Base-by-base conservation (phyloP, 75 land plant species). In the Pinus tabuliformis region DNA sequence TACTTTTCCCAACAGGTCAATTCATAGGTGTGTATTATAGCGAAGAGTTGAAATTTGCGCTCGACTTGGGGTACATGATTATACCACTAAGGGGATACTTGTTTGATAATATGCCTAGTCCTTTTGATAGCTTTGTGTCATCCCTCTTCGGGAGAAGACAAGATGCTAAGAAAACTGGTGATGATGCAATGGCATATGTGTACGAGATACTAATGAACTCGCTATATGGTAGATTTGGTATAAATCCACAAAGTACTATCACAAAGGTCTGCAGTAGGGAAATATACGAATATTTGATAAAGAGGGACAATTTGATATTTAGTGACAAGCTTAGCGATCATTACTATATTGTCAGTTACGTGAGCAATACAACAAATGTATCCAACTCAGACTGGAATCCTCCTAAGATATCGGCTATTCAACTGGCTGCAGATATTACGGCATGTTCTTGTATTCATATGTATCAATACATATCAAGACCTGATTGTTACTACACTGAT, bases 201-300 rank as follows among this genome's bases (percentile, higher is more conserved):
- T 68, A 68, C 24, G 45, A 72, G 73, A 72, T 72, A 0, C 73
- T 72, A 0, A 72, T 72, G 73, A 72, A 49, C 73, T 45, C 73
- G 1, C 0, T 72, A 9, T 72, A 72, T 15, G 73, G 73, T 72
- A 45, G 73, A 45, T 72, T 72, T 72, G 73, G 73, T 0, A 72
- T 72, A 0, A 72, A 72, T 45, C 73, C 73, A 4, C 0, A 39
- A 20, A 72, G 73, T 45, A 72, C 73, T n/a, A 12, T 42, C 18
- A 49, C 56, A 13, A 0, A 36, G 71, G 18, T 68, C 0, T 72
- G 18, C 59, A 3, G 26, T 56, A 24, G 21, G 37, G 60, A 22
- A 2, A 56, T n/a, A 74, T 74, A 74, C 24, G 59, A 74, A 18
- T 17, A 56, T 26, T 57, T 74, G 75, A 74, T 54, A 6, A 1